Base-by-base conservation (phyloP, 441 rosid species). In the Theobroma grandiflorum region DNA sequence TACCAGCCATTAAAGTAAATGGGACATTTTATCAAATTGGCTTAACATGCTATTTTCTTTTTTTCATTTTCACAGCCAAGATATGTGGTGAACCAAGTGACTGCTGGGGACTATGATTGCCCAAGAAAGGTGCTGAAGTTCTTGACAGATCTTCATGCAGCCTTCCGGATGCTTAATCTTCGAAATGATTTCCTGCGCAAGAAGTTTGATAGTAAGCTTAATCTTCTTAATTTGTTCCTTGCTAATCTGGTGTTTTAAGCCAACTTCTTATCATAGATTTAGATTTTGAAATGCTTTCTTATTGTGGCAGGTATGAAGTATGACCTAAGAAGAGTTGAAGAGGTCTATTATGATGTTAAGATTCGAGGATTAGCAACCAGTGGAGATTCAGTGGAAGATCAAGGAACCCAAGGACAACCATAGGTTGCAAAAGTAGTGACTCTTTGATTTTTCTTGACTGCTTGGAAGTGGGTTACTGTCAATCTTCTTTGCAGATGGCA, bases 121-220 rank as follows among this genome's bases (percentile, higher is more conserved):
- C 98, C 98, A 0, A 89, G 94, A 79, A 93, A 93, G 85, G 98
- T 93, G 84, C 84, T 91, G 91, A 91, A 86, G 78, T 95, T 96
- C 91, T 82, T 95, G 84, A 96, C 96, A 8, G 99, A 93, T 82
- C 97, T 96, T 68, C 93, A 95, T 68, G 92, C 96, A 69, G 91
- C 97, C 68, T 96, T 96, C 77, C 94, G 96, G 14, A 96, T 92
- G 95, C 98, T 96, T 77, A 96, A 96, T 77, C 96, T 96, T 78
- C 91, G 98, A 72, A 96, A 96, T 76, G 99, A 96, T 84, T 95
- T 96, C 77, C 89, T 96, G 6, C 98, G 99, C 85, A 96, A 95
- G 90, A 95, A 96, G 85, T 96, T 96, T 77, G 99, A 96, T 72
- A 84, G 99, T 96, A 89, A 84, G 86, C 78, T 52, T 38, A 57